Percentiles rank a stretch among this genome's conserved stretches.
Evolutionary conservation across 805 yeast species (phyloP).

Genomic region (Scheffersomyces lignosus): DNA sequence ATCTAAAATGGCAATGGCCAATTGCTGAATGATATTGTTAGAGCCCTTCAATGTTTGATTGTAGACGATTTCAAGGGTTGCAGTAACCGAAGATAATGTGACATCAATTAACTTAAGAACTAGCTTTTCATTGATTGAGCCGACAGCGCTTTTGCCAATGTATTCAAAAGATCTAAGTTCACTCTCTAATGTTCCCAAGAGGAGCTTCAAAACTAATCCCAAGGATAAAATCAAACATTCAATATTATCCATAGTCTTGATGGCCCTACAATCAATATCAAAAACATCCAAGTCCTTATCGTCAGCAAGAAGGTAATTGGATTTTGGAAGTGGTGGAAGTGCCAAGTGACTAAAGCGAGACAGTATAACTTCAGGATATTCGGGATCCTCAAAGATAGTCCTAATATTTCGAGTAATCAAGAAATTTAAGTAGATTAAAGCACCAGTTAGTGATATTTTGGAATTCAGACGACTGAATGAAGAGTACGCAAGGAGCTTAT

Average conservation of each 20-base stretch:
- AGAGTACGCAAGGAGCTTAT: conserved; percentile 15
- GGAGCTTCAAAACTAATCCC: conserved; percentile 8
- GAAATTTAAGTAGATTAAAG: conserved; percentile 16
- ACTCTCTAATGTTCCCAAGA: conserved; percentile 9
- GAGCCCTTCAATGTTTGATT: background rate
- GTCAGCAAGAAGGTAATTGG: conserved; percentile 15
- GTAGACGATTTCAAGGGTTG: conserved; percentile 10
- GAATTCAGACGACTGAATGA: conserved; percentile 19
- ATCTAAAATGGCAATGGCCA: conserved; percentile 6
- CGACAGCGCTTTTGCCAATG: conserved; percentile 4
- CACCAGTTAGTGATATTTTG: conserved; percentile 18
- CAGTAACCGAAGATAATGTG: conserved; percentile 15
- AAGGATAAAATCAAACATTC: conserved; percentile 7
- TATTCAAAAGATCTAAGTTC: conserved; percentile 14
- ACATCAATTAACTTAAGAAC: conserved; percentile 14
- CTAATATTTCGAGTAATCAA: conserved; percentile 14
- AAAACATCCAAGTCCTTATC: conserved; percentile 5
- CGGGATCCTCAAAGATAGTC: conserved; percentile 5
- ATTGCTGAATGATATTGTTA: background rate
- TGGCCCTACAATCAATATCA: conserved; percentile 2
- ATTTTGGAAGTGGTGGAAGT: conserved; percentile 33
- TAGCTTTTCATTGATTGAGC: conserved; percentile 9
- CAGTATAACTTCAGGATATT: conserved; percentile 11
- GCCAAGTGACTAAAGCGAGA: conserved; percentile 15
- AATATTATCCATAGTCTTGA: conserved; percentile 3